phyloP scores from a whole-genome alignment of 805 yeast species.

The Jamesozyma spencerorum region DNA sequence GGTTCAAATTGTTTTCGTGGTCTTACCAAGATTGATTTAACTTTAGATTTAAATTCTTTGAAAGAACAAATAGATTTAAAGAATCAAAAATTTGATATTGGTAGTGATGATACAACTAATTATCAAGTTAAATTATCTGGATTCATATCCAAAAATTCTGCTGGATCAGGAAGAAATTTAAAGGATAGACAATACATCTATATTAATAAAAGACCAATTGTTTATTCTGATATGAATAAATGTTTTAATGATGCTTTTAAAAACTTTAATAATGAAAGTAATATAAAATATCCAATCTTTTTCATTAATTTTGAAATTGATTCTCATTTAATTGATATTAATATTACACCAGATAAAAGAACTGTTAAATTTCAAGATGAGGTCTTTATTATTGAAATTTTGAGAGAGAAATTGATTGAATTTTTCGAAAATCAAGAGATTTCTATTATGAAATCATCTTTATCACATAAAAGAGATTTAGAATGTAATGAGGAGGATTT shows the following conservation, averaged over 20 bases:
- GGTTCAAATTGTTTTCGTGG: conserved; percentile 61
- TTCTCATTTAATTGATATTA: conserved; percentile 57
- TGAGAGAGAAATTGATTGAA: conserved; percentile 41
- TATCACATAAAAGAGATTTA: neutral
- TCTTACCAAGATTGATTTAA: conserved; percentile 41
- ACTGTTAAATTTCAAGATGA: conserved; percentile 64
- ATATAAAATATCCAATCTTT: conserved; percentile 63
- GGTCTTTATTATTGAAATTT: conserved; percentile 41
- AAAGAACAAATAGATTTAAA: conserved; percentile 15
- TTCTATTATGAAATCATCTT: conserved; percentile 1
- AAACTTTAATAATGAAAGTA: conserved; percentile 40
- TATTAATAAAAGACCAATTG: conserved; percentile 70
- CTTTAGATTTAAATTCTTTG: conserved; percentile 30
- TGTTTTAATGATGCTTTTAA: conserved; percentile 67
- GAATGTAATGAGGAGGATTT: neutral
- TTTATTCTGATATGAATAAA: conserved; percentile 44
- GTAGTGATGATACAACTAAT: conserved; percentile 14
- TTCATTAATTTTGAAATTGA: conserved; percentile 50
- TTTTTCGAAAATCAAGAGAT: conserved; percentile 34
- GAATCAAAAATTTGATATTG: conserved; percentile 1
- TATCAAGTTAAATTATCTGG: conserved; percentile 43
- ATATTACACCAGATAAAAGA: conserved; percentile 87
- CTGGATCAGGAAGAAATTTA: conserved; percentile 66
- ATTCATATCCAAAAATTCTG: conserved; percentile 61
- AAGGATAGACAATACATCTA: conserved; percentile 68